Evolutionary conservation across 176 grass and related monocot genomes (phyloP).

Genomic region (Poa pratensis): DNA sequence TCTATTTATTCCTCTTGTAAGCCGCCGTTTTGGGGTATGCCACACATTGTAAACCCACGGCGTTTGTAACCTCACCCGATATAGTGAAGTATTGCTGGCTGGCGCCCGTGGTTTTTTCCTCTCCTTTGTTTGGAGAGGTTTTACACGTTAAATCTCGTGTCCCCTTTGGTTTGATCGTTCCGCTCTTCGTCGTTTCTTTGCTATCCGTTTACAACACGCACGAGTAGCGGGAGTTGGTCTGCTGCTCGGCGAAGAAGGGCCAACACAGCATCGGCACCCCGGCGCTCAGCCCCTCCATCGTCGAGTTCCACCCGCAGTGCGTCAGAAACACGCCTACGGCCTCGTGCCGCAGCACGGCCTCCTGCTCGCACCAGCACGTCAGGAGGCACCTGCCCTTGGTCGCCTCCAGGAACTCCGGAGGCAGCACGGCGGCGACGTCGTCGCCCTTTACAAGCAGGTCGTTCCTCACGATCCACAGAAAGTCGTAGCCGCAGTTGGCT

Average conservation of each 20-base stretch:
- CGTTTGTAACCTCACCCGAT: too few species aligned
- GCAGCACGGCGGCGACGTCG: neutral
- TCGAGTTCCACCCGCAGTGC: conserved; percentile 71
- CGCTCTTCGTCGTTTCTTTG: too few species aligned
- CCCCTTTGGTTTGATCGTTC: too few species aligned
- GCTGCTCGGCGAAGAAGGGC: conserved; percentile 49
- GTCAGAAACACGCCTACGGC: conserved; percentile 46
- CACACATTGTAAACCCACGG: too few species aligned
- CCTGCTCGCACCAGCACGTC: conserved; percentile 27
- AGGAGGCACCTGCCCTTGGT: conserved; percentile 3
- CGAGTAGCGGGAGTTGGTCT: conserved; percentile 24
- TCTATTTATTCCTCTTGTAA: too few species aligned
- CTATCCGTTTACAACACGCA: too few species aligned
- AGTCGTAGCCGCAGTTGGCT: conserved; percentile 5
- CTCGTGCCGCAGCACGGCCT: conserved; percentile 24
- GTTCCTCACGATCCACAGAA: neutral
- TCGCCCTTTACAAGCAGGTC: neutral
- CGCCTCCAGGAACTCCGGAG: neutral
- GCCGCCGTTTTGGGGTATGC: too few species aligned
- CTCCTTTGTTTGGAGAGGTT: too few species aligned
- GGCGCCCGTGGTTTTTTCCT: too few species aligned
- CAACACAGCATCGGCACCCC: conserved; percentile 46
- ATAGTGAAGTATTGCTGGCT: too few species aligned
- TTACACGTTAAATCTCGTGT: too few species aligned
- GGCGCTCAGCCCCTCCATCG: neutral